Percentiles rank a stretch among this genome's conserved stretches.
Conservation (phyloP, 371 early-diverging fungal species). For the Mortierella sp. region DNA sequence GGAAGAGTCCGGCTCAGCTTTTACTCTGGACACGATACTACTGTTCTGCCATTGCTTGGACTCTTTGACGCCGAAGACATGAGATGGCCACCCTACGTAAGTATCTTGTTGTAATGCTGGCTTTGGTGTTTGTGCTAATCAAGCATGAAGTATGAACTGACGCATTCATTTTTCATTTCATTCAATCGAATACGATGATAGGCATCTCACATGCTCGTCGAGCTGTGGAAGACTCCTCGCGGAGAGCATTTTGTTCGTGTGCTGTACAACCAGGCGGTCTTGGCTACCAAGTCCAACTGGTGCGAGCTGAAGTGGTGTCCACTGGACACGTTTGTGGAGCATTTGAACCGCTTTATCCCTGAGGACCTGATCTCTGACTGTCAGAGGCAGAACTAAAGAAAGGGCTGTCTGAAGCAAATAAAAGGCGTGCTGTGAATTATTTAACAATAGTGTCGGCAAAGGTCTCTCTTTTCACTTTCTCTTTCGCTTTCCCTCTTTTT, state of each 20-base stretch:
- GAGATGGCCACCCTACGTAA: constrained; percentile 73
- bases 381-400: not conserved
- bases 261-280: constrained; percentile 64
- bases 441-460: not conserved
- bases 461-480: not conserved
- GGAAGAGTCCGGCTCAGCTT: constrained; percentile 57
- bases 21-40: constrained; percentile 71
- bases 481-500: not conserved
- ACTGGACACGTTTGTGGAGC: constrained; percentile 56
- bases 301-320: constrained; percentile 67
- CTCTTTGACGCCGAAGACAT: constrained; percentile 58
- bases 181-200: constrained; percentile 10
- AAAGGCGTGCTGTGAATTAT: not conserved
- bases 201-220: constrained; percentile 67
- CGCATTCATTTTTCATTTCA: not conserved
- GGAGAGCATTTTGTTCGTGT: constrained; percentile 63
- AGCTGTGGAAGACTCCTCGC: constrained; percentile 63
- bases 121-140: not conserved
- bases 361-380: constrained; percentile 21
- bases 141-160: not conserved
- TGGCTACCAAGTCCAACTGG: constrained; percentile 59
- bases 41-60: constrained; percentile 62
- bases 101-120: not conserved
- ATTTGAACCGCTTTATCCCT: constrained; percentile 56
- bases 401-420: not conserved